Evolutionary conservation across 257 asterid genomes (phyloP), one percentile per base, ranked within the genome.

Genomic region (Salvia miltiorrhiza): DNA sequence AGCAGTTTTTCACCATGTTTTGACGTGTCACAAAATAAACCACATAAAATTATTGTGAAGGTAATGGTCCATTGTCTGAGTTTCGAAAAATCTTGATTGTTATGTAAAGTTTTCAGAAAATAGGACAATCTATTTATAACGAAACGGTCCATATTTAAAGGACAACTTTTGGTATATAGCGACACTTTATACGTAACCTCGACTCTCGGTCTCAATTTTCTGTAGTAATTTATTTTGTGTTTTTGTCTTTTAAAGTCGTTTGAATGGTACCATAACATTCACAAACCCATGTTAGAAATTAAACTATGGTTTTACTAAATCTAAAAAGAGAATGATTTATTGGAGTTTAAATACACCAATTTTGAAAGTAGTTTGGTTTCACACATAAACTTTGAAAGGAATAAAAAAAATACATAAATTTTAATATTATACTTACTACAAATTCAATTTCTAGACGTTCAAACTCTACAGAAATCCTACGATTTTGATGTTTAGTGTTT

Each of bases 111-210:
- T 62, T 41, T 21, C 21, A 40, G 14, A 39, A 62, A 62, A 62
- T 40, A 40, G 39, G 53, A 40, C 53, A 41, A 62, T 9, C 40
- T 21, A 19, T 62, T 62, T 62, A 40, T 62, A 21, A 62, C 20
- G 5, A 62, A 62, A 14, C 13, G 43, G 33, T 71, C 53, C 19
- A 71, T 24, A 37, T 23, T 6, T 37, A 37, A 24, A 71, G 37
- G 45, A 40, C 48, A 52, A 16, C 76, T 72, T 72, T 72, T 72
- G 33, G 16, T 48, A 11, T 24, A 72, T 26, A 50, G 71, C 28
- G 76, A 72, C 76, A 40, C 65, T 54, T 35, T 20, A 71, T 47
- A 20, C 12, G 43, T 49, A 35, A 19, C 33, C 9, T 30, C 30
- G 33, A 16, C 4, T n/a, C 17, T 13, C 4, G 8, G n/a, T 16